phyloP scores from a whole-genome alignment of 1,284 basidiomycete genomes.

The Ceratobasidium sp. region DNA sequence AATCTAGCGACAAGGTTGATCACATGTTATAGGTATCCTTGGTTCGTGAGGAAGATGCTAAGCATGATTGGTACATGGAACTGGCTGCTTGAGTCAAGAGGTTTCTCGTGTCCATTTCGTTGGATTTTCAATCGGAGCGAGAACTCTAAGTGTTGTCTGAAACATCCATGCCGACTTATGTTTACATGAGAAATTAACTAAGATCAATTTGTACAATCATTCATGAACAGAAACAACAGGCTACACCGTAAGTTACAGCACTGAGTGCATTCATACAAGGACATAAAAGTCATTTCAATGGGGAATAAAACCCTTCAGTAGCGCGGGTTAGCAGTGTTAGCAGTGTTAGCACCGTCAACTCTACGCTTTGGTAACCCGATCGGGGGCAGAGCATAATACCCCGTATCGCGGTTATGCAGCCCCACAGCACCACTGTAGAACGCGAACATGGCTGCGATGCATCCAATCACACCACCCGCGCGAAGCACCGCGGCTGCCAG shows the following conservation, averaged over 20 bases:
- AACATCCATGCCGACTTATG: no score
- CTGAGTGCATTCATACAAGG: background rate
- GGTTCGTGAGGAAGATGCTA: background rate
- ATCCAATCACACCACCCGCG: conserved; percentile 81
- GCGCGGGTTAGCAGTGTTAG: conserved; percentile 4
- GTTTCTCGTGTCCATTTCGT: background rate
- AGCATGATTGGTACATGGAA: conserved; percentile 1
- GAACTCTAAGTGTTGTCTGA: no score
- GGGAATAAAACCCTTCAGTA: conserved; percentile 2
- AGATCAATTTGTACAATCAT: background rate
- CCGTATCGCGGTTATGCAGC: conserved; percentile 64
- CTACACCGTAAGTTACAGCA: background rate
- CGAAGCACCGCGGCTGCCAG: conserved; percentile 55
- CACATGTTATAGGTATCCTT: background rate
- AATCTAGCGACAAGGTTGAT: background rate
- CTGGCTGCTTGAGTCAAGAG: background rate
- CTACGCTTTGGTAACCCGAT: conserved; percentile 42
- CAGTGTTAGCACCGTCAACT: background rate
- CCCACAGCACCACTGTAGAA: conserved; percentile 75
- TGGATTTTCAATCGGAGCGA: no score
- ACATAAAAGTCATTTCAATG: background rate
- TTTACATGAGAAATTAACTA: background rate
- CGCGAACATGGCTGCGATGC: conserved; percentile 75
- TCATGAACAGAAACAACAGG: background rate
- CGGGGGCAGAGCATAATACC: conserved; percentile 45